Evolutionary conservation across 139 green algal species (phyloP).

Genomic region (Yamagishiella unicocca): DNA sequence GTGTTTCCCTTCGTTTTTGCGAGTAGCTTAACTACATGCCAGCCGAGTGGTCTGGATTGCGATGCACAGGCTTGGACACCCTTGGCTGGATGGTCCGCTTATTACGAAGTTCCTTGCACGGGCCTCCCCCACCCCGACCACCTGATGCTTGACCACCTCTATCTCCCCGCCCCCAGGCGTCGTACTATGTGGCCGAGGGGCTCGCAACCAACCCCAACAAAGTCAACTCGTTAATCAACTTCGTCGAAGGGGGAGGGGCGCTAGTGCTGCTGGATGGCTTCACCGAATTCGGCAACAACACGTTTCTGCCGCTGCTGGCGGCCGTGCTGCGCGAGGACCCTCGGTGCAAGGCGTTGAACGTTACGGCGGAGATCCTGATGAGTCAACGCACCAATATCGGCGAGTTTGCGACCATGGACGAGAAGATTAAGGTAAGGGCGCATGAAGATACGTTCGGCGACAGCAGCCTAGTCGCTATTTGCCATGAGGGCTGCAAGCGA

Average conservation of each 20-base stretch:
- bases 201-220: background rate
- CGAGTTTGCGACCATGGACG: background rate
- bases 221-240: background rate
- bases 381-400: background rate
- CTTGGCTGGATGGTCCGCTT: no score
- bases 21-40: background rate
- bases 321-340: conserved; percentile 16
- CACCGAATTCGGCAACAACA: background rate
- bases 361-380: background rate
- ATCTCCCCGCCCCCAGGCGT: background rate
- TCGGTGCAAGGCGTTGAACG: background rate
- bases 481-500: background rate
- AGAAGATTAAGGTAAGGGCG: background rate
- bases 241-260: background rate
- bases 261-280: conserved; percentile 14
- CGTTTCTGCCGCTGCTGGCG: background rate
- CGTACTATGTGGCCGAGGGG: conserved; percentile 2
- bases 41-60: background rate
- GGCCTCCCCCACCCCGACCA: background rate
- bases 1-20: background rate
- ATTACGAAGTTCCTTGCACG: background rate
- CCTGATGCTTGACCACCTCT: background rate
- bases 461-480: background rate
- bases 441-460: no score
- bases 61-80: no score